Percentiles rank a stretch among this genome's conserved stretches.
phyloP scores from a whole-genome alignment of 2,329 filamentous ascomycete species.

The Cordyceps farinosa region DNA sequence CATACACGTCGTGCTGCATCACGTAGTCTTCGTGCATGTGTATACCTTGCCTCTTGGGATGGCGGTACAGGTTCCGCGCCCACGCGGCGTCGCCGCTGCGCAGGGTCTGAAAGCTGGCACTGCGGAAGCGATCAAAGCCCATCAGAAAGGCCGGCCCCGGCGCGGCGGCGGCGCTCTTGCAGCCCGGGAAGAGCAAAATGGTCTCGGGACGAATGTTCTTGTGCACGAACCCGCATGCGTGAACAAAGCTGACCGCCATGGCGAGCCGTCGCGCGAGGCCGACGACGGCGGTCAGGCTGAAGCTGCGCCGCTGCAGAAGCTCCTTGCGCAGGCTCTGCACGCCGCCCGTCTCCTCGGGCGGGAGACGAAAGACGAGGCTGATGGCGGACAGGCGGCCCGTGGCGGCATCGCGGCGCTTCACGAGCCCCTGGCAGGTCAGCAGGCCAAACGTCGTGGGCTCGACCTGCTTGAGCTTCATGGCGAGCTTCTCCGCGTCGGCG shows the following conservation, averaged over 20 bases:
- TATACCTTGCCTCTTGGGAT: neutral
- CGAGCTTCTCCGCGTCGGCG: neutral
- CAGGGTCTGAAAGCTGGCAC: neutral
- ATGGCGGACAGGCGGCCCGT: neutral
- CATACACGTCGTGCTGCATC: constrained; percentile 51
- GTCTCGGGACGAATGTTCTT: constrained; percentile 45
- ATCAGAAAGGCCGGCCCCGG: neutral
- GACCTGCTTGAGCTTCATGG: neutral
- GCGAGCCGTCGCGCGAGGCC: no score
- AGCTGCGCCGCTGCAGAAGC: constrained; percentile 25
- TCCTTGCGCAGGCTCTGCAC: constrained; percentile 26
- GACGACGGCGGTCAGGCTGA: no score
- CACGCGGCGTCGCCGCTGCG: neutral
- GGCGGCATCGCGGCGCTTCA: neutral
- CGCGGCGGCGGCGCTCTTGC: no score
- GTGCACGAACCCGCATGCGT: constrained; percentile 42
- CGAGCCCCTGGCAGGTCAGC: neutral
- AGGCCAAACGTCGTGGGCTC: neutral
- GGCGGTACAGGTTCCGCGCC: neutral
- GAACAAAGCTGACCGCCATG: constrained; percentile 28
- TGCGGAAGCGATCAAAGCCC: neutral
- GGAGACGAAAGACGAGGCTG: neutral
- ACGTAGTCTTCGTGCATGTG: constrained; percentile 33
- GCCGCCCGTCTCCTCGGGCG: neutral
- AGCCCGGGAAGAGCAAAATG: constrained; percentile 31